Conservation (phyloP, 495 filamentous ascomycete species). For the Neurospora terricola region DNA sequence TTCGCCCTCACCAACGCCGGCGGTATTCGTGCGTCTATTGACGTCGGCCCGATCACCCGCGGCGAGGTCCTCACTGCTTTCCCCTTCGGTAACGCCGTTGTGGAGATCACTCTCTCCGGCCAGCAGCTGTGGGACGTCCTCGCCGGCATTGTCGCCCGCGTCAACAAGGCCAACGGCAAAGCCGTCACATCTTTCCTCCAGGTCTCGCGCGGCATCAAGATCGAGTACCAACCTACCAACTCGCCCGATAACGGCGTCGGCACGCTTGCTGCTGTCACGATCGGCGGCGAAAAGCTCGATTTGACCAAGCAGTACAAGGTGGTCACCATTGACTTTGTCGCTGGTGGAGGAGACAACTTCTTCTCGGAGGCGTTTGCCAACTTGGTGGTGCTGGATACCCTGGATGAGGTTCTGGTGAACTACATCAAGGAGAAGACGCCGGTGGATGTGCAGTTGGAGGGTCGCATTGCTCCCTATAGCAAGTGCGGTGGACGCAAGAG, state of each 20-base stretch:
- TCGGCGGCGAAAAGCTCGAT: constrained; percentile 31
- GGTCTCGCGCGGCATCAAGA: constrained; percentile 35
- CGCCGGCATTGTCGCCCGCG: constrained; percentile 35
- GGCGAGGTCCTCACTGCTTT: constrained; percentile 47
- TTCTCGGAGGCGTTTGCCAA: constrained; percentile 23
- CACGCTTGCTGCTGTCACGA: constrained; percentile 30
- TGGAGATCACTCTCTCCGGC: constrained; percentile 35
- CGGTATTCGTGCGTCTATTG: constrained; percentile 47
- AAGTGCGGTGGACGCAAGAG: constrained; percentile 1
- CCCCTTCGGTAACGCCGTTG: constrained; percentile 48
- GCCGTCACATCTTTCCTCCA: constrained; percentile 43
- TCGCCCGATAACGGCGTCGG: constrained; percentile 12
- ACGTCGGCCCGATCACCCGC: constrained; percentile 39
- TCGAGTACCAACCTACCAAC: constrained; percentile 34
- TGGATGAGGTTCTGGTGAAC: constrained; percentile 40
- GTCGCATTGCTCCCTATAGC: constrained; percentile 27
- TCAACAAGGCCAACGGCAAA: constrained; percentile 37
- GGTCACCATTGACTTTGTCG: constrained; percentile 46
- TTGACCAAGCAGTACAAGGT: constrained; percentile 31
- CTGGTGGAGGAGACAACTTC: constrained; percentile 46
- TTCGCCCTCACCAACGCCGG: constrained; percentile 48
- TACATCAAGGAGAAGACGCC: constrained; percentile 37
- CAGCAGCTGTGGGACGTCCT: constrained; percentile 38
- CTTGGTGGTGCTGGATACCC: constrained; percentile 34
- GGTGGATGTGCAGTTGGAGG: constrained; percentile 37